phyloP scores from a whole-genome alignment of 768 basidiomycete species.

The Zangia roseola region DNA sequence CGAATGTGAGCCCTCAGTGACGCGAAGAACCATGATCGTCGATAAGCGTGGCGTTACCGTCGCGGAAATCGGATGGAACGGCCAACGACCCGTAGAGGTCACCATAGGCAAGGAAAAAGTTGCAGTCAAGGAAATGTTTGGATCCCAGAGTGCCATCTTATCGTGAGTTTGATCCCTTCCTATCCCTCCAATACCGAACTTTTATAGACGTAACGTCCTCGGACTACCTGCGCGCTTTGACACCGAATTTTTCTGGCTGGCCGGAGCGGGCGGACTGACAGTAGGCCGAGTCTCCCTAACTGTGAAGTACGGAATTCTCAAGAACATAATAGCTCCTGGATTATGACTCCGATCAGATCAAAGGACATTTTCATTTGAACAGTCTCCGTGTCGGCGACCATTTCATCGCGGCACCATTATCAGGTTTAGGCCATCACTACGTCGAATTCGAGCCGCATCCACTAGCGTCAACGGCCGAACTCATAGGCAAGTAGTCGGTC shows the following conservation, averaged over 20 bases:
- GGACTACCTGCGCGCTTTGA: conserved; percentile 63
- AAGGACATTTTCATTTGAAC: conserved; percentile 52
- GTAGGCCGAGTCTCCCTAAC: conserved; percentile 35
- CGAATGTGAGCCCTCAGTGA: conserved; percentile 23
- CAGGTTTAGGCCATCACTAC: conserved; percentile 55
- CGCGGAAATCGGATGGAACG: conserved; percentile 53
- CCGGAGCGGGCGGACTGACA: conserved; percentile 50
- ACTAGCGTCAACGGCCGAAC: conserved; percentile 48
- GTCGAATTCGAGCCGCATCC: conserved; percentile 55
- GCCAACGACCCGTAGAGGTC: conserved; percentile 50
- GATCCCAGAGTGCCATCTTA: conserved; percentile 51
- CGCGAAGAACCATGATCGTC: conserved; percentile 44
- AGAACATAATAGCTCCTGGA: conserved; percentile 44
- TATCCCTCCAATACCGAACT: background rate
- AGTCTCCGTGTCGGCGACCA: conserved; percentile 43
- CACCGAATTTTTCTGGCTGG: conserved; percentile 58
- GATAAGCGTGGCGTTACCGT: conserved; percentile 41
- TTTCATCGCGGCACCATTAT: conserved; percentile 50
- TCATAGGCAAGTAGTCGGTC: conserved; percentile 44
- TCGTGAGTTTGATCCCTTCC: conserved; percentile 38
- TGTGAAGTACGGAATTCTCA: conserved; percentile 4
- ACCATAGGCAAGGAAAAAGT: conserved; percentile 50
- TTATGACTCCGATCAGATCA: conserved; percentile 47
- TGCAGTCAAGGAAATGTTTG: conserved; percentile 55
- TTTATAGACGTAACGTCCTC: conserved; percentile 53